Percentiles rank a stretch among this genome's conserved stretches.
phyloP scores from a whole-genome alignment of 768 basidiomycete genomes.

The Kwoniella sp. region DNA sequence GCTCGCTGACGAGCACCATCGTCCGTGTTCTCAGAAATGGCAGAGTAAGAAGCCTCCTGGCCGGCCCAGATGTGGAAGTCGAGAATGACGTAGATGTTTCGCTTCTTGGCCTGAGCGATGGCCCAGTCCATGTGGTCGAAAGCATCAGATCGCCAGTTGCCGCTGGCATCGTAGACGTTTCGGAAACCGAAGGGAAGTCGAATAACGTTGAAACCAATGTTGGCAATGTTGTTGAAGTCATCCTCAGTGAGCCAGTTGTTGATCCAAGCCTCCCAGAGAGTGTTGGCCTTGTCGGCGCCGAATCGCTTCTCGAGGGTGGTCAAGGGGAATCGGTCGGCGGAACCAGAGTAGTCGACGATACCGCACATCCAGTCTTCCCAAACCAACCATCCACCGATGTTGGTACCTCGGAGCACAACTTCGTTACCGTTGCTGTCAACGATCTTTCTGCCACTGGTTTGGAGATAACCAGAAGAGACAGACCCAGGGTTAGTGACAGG shows the following conservation, averaged over 20 bases:
- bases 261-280: slow-evolving; percentile 43
- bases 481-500: slow-evolving; percentile 16
- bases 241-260: slow-evolving; percentile 42
- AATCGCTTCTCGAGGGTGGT: slow-evolving; percentile 43
- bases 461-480: slow-evolving; percentile 39
- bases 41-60: slow-evolving; percentile 42
- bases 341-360: slow-evolving; percentile 47
- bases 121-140: slow-evolving; percentile 48
- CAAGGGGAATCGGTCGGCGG: slow-evolving; percentile 46
- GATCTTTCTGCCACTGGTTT: slow-evolving; percentile 40
- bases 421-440: slow-evolving; percentile 45
- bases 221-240: slow-evolving; percentile 42
- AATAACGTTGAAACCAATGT: slow-evolving; percentile 46
- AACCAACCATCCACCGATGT: slow-evolving; percentile 52
- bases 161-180: slow-evolving; percentile 39
- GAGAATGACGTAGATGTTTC: slow-evolving; percentile 45
- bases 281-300: slow-evolving; percentile 35
- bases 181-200: slow-evolving; percentile 43
- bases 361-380: slow-evolving; percentile 53
- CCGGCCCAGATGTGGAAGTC: slow-evolving; percentile 52
- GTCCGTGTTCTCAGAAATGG: slow-evolving; percentile 41
- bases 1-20: slow-evolving; percentile 34
- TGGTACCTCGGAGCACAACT: slow-evolving; percentile 43
- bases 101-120: slow-evolving; percentile 39
- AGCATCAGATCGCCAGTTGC: slow-evolving; percentile 38